A percentile compares a stretch with the other conserved stretches of the same genome.
Conservation (phyloP, 1,284 basidiomycete genomes). For the Cutaneotrichosporon arboriforme region DNA sequence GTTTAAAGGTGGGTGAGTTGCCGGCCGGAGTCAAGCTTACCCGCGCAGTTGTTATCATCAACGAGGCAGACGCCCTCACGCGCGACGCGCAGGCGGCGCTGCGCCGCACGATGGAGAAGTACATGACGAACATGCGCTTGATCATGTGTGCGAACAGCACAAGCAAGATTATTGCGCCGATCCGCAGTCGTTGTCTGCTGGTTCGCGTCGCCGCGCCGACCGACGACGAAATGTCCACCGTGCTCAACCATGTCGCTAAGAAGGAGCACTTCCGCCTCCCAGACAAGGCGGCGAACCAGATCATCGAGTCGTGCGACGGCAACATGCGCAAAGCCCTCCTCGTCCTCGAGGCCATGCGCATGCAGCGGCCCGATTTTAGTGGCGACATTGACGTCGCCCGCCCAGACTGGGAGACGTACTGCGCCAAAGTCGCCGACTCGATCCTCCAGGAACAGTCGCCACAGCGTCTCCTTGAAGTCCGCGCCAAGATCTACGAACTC, state of each 20-base stretch:
- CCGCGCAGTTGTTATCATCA: conserved; percentile 85
- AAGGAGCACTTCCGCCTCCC: conserved; percentile 78
- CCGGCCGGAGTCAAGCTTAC: neutral
- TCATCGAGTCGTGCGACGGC: conserved; percentile 74
- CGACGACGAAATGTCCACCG: conserved; percentile 72
- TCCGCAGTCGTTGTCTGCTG: conserved; percentile 88
- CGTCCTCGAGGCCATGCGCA: conserved; percentile 89
- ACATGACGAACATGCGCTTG: conserved; percentile 95
- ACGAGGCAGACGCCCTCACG: conserved; percentile 91
- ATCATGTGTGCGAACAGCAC: conserved; percentile 98
- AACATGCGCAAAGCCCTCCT: conserved; percentile 94
- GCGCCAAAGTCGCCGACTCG: conserved; percentile 83
- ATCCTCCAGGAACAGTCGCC: conserved; percentile 94
- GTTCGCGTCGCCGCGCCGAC: conserved; percentile 87
- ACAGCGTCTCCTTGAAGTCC: conserved; percentile 80
- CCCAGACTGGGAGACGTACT: conserved; percentile 99
- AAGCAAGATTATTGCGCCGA: conserved; percentile 92
- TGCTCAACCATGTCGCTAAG: conserved; percentile 74
- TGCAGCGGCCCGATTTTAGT: conserved; percentile 81
- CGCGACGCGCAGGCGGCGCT: conserved; percentile 96
- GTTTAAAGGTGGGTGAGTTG: conserved; percentile 71
- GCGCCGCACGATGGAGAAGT: conserved; percentile 98
- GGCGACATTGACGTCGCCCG: conserved; percentile 74
- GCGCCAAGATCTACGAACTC: conserved; percentile 90
- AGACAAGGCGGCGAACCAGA: conserved; percentile 63